Conservation (phyloP, 345 rosid genomes). For the Murraya paniculata region DNA sequence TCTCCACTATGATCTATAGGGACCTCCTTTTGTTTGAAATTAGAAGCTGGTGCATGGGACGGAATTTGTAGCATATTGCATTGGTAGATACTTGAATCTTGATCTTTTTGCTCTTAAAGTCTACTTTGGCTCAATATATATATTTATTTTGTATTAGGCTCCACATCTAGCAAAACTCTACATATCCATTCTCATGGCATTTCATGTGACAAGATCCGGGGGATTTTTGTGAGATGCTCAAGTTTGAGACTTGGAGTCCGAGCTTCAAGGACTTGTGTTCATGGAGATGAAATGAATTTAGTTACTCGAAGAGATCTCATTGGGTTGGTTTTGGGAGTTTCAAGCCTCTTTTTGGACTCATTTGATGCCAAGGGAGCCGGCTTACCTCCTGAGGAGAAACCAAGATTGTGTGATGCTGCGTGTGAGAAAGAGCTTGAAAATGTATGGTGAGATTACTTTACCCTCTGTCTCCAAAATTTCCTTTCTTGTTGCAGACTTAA, state of each 20-base stretch:
- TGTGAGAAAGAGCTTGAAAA: conserved; percentile 98
- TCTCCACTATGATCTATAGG: not conserved
- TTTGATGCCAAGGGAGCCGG: conserved; percentile 59
- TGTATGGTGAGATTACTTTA: conserved; percentile 84
- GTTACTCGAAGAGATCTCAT: conserved; percentile 57
- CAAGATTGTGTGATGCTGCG: conserved; percentile 64
- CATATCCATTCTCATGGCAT: conserved; percentile 20
- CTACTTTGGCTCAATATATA: not conserved
- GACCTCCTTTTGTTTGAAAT: not conserved
- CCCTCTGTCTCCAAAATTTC: conserved; percentile 19
- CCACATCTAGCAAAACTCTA: conserved; percentile 28
- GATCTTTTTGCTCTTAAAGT: conserved; percentile 7
- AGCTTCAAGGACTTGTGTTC: conserved; percentile 32
- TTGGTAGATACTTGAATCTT: not conserved
- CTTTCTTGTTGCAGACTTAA: not conserved
- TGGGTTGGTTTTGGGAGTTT: conserved; percentile 51
- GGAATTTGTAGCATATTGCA: not conserved
- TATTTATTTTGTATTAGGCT: conserved; percentile 25
- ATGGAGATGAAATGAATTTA: conserved; percentile 13
- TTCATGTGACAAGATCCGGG: conserved; percentile 21
- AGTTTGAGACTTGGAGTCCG: conserved; percentile 19
- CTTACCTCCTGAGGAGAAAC: conserved; percentile 85
- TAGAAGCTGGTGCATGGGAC: not conserved
- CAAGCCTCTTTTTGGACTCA: conserved; percentile 35
- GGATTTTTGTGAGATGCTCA: conserved; percentile 29